Evolutionary conservation across 2,329 filamentous ascomycete genomes (phyloP), one percentile per base, ranked within the genome.

Genomic region (Fonsecaea nubica): DNA sequence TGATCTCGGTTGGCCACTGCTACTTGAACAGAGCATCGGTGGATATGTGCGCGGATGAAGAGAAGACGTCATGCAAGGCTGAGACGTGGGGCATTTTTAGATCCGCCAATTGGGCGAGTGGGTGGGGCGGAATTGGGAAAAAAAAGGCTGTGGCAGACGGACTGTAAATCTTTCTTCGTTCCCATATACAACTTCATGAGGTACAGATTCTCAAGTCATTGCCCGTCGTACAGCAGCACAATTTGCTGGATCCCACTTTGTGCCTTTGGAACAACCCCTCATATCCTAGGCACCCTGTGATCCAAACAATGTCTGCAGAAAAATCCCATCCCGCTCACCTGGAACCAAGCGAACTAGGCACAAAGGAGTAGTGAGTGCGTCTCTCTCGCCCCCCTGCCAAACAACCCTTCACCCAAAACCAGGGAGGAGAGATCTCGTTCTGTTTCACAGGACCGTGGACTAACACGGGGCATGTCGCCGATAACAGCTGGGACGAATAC

Each of bases 321-420:
- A 33, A 68, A 82, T 66, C 65, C 15, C 65, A 57, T n/a, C 89
- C 89, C n/a, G 79, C 80, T 1, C 87, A 90, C 73, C 88, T 97
- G 32, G 86, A 90, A 71, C 92, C 93, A 18, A 96, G 86, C 83
- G 76, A 87, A 77, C 86, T 98, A 35, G 94, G 94, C 58, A 97
- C 92, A 35, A 96, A 92, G 80, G 89, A 94, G 83, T 96, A 96
- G 92, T 96, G 82, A 74, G 87, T 84, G 48, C 50, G 57, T 68
- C 45, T 21, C 9, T n/a, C 42, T 33, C 21, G 30, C 48, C 35
- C 25, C 48, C 35, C 25, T 25, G 25, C 25, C 25, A 25, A 25
- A 25, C 25, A 25, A 36, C n/a, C 63, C 45, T 57, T 25, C 12
- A 10, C 25, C 25, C 25, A 25, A 3, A 25, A 25, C 25, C 25